Conservation (phyloP, 2,329 filamentous ascomycete species). For the Verticillium tricorpus region DNA sequence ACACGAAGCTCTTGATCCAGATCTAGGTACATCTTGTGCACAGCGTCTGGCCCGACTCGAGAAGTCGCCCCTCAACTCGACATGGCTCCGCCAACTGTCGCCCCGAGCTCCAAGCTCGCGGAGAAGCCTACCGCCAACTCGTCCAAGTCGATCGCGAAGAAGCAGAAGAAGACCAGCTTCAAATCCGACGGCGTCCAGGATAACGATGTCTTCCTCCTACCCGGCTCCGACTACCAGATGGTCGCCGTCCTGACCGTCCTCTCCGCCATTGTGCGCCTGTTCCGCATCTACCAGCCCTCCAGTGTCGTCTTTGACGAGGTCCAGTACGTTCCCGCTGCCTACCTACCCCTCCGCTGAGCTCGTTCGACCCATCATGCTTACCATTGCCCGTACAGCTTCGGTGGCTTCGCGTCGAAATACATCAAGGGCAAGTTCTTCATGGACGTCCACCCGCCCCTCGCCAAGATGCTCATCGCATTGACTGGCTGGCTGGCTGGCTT, state of each 20-base stretch:
- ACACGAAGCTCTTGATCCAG: not conserved
- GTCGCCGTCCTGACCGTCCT: slow-evolving; percentile 69
- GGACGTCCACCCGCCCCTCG: slow-evolving; percentile 98
- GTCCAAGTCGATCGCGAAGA: slow-evolving; percentile 17
- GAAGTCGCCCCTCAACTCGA: not conserved
- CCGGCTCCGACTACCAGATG: slow-evolving; percentile 76
- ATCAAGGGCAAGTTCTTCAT: slow-evolving; percentile 99
- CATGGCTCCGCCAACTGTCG: not conserved
- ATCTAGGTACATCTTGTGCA: not conserved
- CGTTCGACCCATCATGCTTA: slow-evolving; percentile 12
- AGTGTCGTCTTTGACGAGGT: slow-evolving; percentile 99
- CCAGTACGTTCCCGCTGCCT: slow-evolving; percentile 63
- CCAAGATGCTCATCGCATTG: slow-evolving; percentile 93
- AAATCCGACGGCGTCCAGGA: slow-evolving; percentile 77
- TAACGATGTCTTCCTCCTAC: slow-evolving; percentile 87
- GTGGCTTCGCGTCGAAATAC: slow-evolving; percentile 96
- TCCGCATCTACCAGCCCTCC: slow-evolving; percentile 91
- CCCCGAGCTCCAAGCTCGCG: slow-evolving; percentile 9
- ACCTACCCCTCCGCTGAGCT: not conserved
- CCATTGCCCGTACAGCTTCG: slow-evolving; percentile 60
- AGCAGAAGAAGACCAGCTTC: slow-evolving; percentile 50
- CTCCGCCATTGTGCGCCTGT: slow-evolving; percentile 77
- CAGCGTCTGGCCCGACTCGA: not conserved
- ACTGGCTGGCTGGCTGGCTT: slow-evolving; percentile 95
- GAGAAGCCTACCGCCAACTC: slow-evolving; percentile 27